Evolutionary conservation across 768 basidiomycete species (phyloP), one percentile per base, ranked within the genome.

Genomic region (Boletus eberwhitei): DNA sequence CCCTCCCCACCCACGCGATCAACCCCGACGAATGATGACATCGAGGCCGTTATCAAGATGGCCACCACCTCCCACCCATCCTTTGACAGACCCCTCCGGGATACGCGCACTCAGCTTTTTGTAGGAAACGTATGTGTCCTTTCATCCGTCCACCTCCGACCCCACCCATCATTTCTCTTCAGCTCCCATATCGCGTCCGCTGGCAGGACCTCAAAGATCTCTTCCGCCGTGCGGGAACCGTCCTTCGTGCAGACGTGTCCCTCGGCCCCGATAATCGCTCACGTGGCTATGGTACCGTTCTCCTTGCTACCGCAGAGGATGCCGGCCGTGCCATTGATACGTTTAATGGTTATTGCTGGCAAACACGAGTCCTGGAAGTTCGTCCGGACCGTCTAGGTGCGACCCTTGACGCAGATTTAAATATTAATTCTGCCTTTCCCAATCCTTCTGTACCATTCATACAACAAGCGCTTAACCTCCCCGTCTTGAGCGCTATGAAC

Each of bases 151-250:
- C 53, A 35, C 46, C 6, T 17, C 22, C 36, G 31, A 41, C 8
- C 1, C 36, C 13, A 26, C 44, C 31, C 26, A 51, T 40, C 19
- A 43, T n/a, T 39, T 26, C 13, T 12, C n/a, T 50, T 34, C 62
- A 95, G 93, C 83, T 99, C 24, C 97, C 97, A 0, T 98, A 96
- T 73, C 81, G 96, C 57, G 95, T 98, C 37, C 85, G 97, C 52
- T 99, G 97, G 97, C 97, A 99, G 75, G 97, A 99, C 75, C 82
- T 99, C 58, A 98, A 99, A 64, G 96, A 99, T 70, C 83, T 99
- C 49, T 98, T 99, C 72, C 85, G 96, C 36, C 89, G 91, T 60
- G 91, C 96, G 7, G 97, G 97, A 39, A 97, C 90, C 29, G 86
- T 95, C 59, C 75, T 92, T 36, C 79, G 89, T 46, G 87, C 93